These are phyloP conservation scores for Apium graveolens DNA, from an alignment of 129 eudicot species.

Conservation along the genomic window DNA sequence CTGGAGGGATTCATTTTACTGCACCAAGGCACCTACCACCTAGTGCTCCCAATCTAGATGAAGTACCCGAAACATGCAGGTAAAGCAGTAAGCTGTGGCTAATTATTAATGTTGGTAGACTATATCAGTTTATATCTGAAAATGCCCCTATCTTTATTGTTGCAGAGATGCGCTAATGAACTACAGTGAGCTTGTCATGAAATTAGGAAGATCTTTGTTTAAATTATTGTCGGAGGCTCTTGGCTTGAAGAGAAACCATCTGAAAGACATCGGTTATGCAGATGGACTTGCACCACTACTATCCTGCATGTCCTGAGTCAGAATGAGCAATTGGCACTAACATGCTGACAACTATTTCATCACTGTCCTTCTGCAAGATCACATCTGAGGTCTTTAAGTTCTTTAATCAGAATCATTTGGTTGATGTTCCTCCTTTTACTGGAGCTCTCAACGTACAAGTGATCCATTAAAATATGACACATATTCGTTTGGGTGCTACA, in stretches of 20 bases:
- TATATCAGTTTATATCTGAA: neutral
- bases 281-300: neutral
- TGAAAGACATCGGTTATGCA: slow-evolving; percentile 3
- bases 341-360: neutral
- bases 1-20: slow-evolving; percentile 39
- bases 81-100: neutral
- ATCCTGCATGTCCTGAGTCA: slow-evolving; percentile 8
- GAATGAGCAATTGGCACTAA: neutral
- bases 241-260: neutral
- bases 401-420: neutral
- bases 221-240: slow-evolving; percentile 10
- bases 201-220: slow-evolving; percentile 6
- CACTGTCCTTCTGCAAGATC: slow-evolving; percentile 1
- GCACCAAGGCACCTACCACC: slow-evolving; percentile 27
- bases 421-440: neutral
- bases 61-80: slow-evolving; percentile 32
- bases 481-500: too few relatives aligned
- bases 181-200: slow-evolving; percentile 12
- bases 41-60: slow-evolving; percentile 15
- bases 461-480: too few relatives aligned
- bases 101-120: too few relatives aligned
- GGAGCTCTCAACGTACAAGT: too few relatives aligned
- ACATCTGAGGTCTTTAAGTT: neutral
- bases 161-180: slow-evolving; percentile 15
- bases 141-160: neutral